Evolutionary conservation across 2,329 filamentous ascomycete genomes (phyloP), one percentile per base, ranked within the genome.

Genomic region (Penicillium sp.): DNA sequence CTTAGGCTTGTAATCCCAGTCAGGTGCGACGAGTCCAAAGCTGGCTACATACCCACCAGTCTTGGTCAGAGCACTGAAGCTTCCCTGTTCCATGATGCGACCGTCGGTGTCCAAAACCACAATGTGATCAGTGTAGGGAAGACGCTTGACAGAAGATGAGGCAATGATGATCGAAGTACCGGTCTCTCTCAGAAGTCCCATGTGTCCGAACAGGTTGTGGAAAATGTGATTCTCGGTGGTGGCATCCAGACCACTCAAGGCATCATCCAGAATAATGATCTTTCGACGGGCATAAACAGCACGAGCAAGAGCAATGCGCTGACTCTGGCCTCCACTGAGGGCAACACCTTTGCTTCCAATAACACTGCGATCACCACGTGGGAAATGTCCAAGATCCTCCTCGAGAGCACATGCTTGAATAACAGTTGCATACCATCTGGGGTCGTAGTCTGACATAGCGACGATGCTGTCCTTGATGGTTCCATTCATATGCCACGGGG

Each of bases 241-340:
- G 10, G 74, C 70, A 61, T 83, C 81, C 7, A 84, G 73, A 3
- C 80, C 80, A 56, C 77, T 81, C n/a, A 84, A 74, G 21, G 79
- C 76, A 60, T 83, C 81, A 60, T 83, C 81, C 13, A 84, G 71
- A 21, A 84, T 72, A 29, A 82, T 68, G 26, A 81, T 71, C 35
- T 78, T 73, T 49, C 75, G 76, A 45, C 78, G 74, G 21, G 81
- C 75, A 64, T 83, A 84, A 10, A 82, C 71, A 14, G 81, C 81
- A 54, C 82, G 72, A 22, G 82, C 82, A n/a, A 83, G 74, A n/a
- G 80, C 77, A 61, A 83, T 77, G 49, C 81, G 76, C 58, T 82
- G 80, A 58, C 77, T 81, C 60, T 84, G 81, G 4, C 81, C 81
- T 29, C 81, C 81, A 65, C 81, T 83, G 33, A 84, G 72, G 24